Conservation (phyloP, 805 yeast species). For the Yamadazyma paraphyllophila region DNA sequence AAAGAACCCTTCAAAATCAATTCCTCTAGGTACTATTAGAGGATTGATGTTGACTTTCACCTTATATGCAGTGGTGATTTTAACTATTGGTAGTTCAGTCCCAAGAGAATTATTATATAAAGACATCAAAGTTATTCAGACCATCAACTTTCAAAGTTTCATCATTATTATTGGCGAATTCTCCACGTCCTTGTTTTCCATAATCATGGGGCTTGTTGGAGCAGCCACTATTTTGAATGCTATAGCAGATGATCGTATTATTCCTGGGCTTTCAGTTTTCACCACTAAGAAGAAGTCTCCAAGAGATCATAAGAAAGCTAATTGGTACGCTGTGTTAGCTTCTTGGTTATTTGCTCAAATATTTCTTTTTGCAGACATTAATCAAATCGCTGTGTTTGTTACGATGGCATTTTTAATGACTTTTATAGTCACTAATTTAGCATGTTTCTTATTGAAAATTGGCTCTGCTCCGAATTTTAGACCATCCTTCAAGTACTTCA, state of each 20-base stretch:
- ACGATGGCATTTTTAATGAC: conserved; percentile 98
- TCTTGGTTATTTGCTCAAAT: conserved; percentile 84
- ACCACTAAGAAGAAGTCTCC: conserved; percentile 39
- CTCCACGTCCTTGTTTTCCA: conserved; percentile 87
- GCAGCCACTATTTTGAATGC: conserved; percentile 92
- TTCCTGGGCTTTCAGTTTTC: conserved; percentile 74
- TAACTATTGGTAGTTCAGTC: conserved; percentile 74
- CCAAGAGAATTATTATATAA: conserved; percentile 74
- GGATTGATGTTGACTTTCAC: conserved; percentile 77
- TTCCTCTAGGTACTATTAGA: conserved; percentile 90
- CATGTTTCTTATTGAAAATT: conserved; percentile 82
- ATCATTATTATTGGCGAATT: conserved; percentile 85
- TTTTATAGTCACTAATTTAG: conserved; percentile 87
- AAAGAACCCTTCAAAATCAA: conserved; percentile 78
- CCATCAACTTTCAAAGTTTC: conserved; percentile 65
- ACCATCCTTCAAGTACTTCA: conserved; percentile 90
- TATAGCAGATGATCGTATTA: conserved; percentile 79
- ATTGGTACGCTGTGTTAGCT: conserved; percentile 61
- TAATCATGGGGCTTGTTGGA: conserved; percentile 93
- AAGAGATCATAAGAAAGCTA: conserved; percentile 48
- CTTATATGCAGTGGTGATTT: conserved; percentile 75
- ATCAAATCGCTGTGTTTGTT: conserved; percentile 90
- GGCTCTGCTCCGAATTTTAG: conserved; percentile 98
- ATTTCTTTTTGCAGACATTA: conserved; percentile 85
- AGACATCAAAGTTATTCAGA: conserved; percentile 85